Evolutionary conservation across 2,329 filamentous ascomycete genomes (phyloP), one percentile per base, ranked within the genome.

Genomic region (Diplodia intermedia): DNA sequence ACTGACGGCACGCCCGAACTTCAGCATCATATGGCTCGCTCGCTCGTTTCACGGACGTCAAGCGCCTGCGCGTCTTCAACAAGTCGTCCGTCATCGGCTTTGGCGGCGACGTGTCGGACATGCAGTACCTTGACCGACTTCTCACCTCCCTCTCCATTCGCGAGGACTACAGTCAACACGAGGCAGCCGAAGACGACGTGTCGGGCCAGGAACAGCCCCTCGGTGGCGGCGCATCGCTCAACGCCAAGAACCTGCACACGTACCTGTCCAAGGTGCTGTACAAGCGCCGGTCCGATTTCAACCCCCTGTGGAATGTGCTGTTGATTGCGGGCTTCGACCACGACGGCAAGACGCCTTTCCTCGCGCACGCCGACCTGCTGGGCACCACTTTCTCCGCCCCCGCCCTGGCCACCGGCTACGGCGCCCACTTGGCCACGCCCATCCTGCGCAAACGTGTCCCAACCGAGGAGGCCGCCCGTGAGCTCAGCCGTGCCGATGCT

Each of bases 231-330:
- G 67, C 68, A 14, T 70, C 72, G 63, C 90, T 99, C 75, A 93
- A 91, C 79, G 95, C 95, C 68, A 91, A 92, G 80, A 97, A 97
- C 83, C 88, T 99, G 72, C 94, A 98, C 86, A 96, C 91, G 80
- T 99, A 98, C 83, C 89, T 99, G 69, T 87, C 92, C 76, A 97
- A 98, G 85, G 91, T 98, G 72, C 89, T 99, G 81, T 99, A 99
- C 87, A 90, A 91, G 82, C 92, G 95, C 73, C 93, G 95, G 76
- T 93, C 90, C 77, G 92, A 97, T 78, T 96, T 99, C 86, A 92
- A 99, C 83, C 95, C 95, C 12, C 87, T 99, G 70, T 99, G 95
- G 95, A 99, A 98, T 83, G 90, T 94, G 78, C 84, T 99, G 70
- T 88, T 99, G 54, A 92, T 99, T 65, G 94, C 91, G 63, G 95